Evolutionary conservation across 495 filamentous ascomycete genomes (phyloP), one percentile per base, ranked within the genome.

Genomic region (Aspergillus olivimuriae): DNA sequence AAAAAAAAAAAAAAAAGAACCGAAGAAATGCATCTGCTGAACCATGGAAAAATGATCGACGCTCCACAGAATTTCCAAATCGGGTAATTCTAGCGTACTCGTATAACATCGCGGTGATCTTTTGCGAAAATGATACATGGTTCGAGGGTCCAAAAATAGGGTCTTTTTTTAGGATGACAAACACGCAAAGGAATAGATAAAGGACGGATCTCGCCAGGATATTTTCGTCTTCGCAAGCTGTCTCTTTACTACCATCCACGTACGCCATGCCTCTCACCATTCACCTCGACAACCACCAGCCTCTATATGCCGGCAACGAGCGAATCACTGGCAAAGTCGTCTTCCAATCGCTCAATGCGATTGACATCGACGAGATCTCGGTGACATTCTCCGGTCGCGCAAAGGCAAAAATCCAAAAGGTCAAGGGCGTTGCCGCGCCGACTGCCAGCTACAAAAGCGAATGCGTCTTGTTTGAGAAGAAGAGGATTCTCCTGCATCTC

Each of bases 381-480:
- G 39, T 47, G 33, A 43, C 34, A 2, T 51, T 51, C 16, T 39
- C 33, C 12, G 48, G 48, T 0, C 43, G 48, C 30, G 35, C 39
- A 4, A 51, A 51, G 22, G 43, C 48, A 9, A 43, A 39, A 11
- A 20, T 51, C 1, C 43, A 51, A 17, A 47, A 51, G 20, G 40
- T 47, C 24, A 51, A 47, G 6, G 43, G 48, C n/a, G 16, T 43
- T 1, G 48, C 34, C 0, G 43, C 48, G 2, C 43, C 44, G 0
- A 15, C 48, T 2, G 39, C 42, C 1, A 47, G 20, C 16, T 51
- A 51, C 30, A 43, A 35, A 8, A 51, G 48, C 33, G 40, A 47
- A 43, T 51, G 48, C 20, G 28, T 43, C 4, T 28, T 51, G 0
- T 51, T 51, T 34, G 39, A 43, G 26, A 38, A 47, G 32, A 43